A percentile compares a stretch with the other conserved stretches of the same genome.
Evolutionary conservation across 2,329 filamentous ascomycete genomes (phyloP).

Genomic region (Myriosclerotinia curreyana): DNA sequence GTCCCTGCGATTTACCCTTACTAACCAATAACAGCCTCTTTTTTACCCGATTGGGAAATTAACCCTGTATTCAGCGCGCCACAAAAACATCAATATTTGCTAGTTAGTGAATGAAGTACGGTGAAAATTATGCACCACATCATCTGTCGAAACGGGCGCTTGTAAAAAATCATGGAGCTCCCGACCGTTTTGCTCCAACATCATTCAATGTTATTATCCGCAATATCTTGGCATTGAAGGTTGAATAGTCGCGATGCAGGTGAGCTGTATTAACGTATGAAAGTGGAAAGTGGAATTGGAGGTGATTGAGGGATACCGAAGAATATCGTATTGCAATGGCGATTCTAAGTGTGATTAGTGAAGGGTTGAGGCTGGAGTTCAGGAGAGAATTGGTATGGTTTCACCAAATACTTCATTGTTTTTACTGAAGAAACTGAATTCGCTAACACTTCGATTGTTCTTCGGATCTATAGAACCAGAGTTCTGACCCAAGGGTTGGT

Average conservation of each 20-base stretch:
- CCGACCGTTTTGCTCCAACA: constrained; percentile 1
- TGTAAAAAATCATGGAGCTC: background rate
- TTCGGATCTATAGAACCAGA: constrained; percentile 23
- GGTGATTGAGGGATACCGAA: background rate
- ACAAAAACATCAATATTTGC: background rate
- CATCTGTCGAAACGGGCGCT: background rate
- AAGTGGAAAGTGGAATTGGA: background rate
- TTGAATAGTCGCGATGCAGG: background rate
- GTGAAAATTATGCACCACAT: constrained; percentile 11
- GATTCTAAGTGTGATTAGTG: constrained; percentile 5
- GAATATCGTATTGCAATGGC: background rate
- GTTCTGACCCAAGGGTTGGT: constrained; percentile 44
- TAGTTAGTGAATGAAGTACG: constrained; percentile 11
- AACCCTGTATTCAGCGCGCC: constrained; percentile 20
- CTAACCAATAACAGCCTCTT: constrained; percentile 14
- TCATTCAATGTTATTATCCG: constrained; percentile 1
- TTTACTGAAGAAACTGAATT: background rate
- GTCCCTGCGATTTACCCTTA: constrained; percentile 1
- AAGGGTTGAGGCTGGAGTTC: constrained; percentile 17
- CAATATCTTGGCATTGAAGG: background rate
- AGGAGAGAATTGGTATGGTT: constrained; percentile 14
- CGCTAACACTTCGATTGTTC: background rate
- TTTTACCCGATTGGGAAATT: constrained; percentile 18
- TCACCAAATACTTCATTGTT: background rate
- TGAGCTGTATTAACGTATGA: background rate